Evolutionary conservation across 2,329 filamentous ascomycete species (phyloP).

Genomic region (Hypomyces perniciosus): DNA sequence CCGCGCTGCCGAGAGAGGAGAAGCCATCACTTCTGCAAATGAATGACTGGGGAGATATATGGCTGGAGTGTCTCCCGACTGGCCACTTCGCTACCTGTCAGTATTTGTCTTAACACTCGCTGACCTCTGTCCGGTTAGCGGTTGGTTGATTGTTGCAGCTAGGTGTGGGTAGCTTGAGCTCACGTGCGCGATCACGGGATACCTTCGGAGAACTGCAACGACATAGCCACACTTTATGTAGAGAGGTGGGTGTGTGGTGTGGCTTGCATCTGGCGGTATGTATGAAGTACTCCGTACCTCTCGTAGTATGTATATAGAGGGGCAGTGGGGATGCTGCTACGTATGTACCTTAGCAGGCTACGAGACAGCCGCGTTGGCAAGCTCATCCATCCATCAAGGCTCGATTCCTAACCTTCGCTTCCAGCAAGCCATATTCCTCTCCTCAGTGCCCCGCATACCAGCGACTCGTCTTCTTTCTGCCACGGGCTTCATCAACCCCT

Average conservation of each 20-base stretch:
- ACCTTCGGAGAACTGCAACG: background rate
- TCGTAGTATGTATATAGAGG: no score
- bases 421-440: background rate
- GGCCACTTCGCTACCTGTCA: conserved; percentile 13
- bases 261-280: background rate
- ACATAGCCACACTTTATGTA: background rate
- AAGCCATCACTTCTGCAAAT: conserved; percentile 44
- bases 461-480: no score
- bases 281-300: no score
- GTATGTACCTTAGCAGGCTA: conserved; percentile 25
- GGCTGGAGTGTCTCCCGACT: conserved; percentile 26
- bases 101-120: conserved; percentile 17
- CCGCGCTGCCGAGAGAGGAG: conserved; percentile 52
- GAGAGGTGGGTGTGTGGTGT: conserved; percentile 7
- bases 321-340: background rate
- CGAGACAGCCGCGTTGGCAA: conserved; percentile 32
- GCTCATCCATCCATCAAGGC: conserved; percentile 1
- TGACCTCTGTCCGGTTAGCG: conserved; percentile 4
- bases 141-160: conserved; percentile 13
- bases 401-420: background rate
- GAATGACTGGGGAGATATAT: conserved; percentile 22
- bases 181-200: conserved; percentile 24
- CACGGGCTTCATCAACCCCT: background rate
- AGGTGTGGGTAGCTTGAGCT: conserved; percentile 18
- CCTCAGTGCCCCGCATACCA: background rate